Base-by-base conservation (phyloP, 2,329 filamentous ascomycete species). In the Paecilomyces niveus region DNA sequence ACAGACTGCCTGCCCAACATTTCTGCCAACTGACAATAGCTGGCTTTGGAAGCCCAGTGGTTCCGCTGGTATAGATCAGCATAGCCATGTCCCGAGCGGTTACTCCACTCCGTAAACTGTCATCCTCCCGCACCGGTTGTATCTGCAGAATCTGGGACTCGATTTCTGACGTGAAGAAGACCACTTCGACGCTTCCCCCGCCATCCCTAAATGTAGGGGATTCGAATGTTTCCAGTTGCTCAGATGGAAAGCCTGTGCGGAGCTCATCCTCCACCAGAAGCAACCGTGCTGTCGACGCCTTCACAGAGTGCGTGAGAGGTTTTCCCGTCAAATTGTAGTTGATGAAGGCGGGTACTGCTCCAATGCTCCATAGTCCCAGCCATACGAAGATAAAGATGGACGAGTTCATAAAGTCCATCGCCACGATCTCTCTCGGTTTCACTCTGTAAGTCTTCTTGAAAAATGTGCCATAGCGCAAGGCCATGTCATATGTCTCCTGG, bases 21-120 rank as follows among this genome's bases (percentile, higher is more conserved):
- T 92, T 92, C 22, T 75, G 78, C 87, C 87, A 91, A n/a, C 85
- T 85, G 1, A 92, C 83, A 54, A 92, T 85, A 10, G 89, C 89
- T 0, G 88, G 84, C 69, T 95, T 95, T 9, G 91, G 90, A 62
- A 95, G 76, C 1, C 91, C 91, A 0, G 91, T 95, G 0, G 91
- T 95, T 18, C 91, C 91, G 31, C 88, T 91, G 0, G 91, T 95
- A 72, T 89, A 95, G 64, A 96, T 92, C 62, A 96, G 81, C 52
- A 88, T 80, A 1, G 84, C 87, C 77, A 90, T 85, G 59, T 85
- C 82, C 7, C 80, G 74, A 6, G 76, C 67, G 18, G 77, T 73
- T 58, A 80, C 72, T 15, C 84, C 80, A 54, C 75, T 73, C 60
- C 86, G 81, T 53, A 79, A 73, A 53, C 79, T 72, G 71, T 90